phyloP scores from a whole-genome alignment of 345 rosid species.

The Populus alba region DNA sequence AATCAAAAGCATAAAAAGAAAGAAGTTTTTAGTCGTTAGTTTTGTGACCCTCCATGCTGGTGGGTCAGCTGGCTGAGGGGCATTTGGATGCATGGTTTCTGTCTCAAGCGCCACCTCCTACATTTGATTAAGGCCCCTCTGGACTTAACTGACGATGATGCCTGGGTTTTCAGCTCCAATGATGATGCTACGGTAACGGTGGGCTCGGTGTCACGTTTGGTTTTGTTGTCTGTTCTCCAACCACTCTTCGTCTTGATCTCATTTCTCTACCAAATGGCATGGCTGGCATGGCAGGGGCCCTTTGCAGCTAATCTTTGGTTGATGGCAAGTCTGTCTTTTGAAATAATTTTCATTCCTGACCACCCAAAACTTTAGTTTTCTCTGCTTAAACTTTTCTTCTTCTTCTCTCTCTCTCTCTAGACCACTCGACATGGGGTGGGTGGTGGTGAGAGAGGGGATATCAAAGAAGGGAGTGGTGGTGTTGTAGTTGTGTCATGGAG shows the following conservation, averaged over 20 bases:
- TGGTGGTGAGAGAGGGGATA: too few relatives aligned
- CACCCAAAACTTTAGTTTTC: too few relatives aligned
- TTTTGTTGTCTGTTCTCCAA: slow-evolving; percentile 13
- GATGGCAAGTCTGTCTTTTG: slow-evolving; percentile 23
- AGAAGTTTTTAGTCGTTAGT: slow-evolving; percentile 6
- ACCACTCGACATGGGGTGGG: too few relatives aligned
- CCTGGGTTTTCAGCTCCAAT: slow-evolving; percentile 17
- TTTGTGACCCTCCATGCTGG: slow-evolving; percentile 11
- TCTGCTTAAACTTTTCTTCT: too few relatives aligned
- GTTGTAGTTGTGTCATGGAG: too few relatives aligned
- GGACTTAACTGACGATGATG: neutral
- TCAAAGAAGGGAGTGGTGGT: too few relatives aligned
- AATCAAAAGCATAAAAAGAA: neutral
- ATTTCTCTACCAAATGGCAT: neutral
- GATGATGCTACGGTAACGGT: slow-evolving; percentile 8
- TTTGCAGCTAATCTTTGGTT: slow-evolving; percentile 17
- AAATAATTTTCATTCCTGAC: neutral
- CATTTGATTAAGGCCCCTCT: slow-evolving; percentile 14
- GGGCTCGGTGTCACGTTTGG: slow-evolving; percentile 17
- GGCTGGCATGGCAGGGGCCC: slow-evolving; percentile 5
- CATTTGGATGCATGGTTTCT: slow-evolving; percentile 13
- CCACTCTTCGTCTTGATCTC: slow-evolving; percentile 1
- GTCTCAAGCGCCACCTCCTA: slow-evolving; percentile 7
- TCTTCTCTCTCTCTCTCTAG: too few relatives aligned
- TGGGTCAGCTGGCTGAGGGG: neutral